Conservation (phyloP, 805 yeast species). For the Komagataella pastoris region DNA sequence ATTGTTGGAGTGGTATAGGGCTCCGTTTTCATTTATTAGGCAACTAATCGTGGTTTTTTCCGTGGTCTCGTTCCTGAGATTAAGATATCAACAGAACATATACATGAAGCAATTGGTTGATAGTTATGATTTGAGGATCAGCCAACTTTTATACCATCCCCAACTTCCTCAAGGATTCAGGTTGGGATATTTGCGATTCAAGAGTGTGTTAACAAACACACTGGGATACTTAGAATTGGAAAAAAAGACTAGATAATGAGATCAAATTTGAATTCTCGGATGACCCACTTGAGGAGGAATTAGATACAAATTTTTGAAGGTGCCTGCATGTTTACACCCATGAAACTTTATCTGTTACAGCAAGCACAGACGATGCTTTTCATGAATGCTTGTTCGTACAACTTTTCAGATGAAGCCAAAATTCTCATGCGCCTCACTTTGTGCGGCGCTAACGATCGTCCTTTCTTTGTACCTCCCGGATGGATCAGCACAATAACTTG, state of each 20-base stretch:
- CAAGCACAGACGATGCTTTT: background rate
- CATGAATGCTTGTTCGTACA: background rate
- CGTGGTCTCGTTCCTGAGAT: constrained; percentile 42
- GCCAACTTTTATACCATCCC: constrained; percentile 18
- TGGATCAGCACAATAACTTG: background rate
- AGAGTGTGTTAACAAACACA: background rate
- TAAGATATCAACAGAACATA: constrained; percentile 44
- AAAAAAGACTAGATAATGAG: background rate
- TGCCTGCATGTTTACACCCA: no score
- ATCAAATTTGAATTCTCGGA: background rate
- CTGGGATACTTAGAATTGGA: constrained; percentile 1
- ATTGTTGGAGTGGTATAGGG: constrained; percentile 19
- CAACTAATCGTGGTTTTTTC: constrained; percentile 25
- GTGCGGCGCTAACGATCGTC: background rate
- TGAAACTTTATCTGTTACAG: background rate
- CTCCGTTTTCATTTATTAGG: constrained; percentile 14
- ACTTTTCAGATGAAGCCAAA: background rate
- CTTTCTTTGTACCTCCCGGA: no score
- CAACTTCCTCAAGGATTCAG: constrained; percentile 22
- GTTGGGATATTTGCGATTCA: background rate
- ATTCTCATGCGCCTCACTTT: background rate
- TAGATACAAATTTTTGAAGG: no score
- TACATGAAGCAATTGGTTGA: constrained; percentile 36
- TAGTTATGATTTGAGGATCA: constrained; percentile 29
- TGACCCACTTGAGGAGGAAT: no score